Evolutionary conservation across 768 basidiomycete genomes (phyloP), one percentile per base, ranked within the genome.

Genomic region (Psilocybe cyanescens): DNA sequence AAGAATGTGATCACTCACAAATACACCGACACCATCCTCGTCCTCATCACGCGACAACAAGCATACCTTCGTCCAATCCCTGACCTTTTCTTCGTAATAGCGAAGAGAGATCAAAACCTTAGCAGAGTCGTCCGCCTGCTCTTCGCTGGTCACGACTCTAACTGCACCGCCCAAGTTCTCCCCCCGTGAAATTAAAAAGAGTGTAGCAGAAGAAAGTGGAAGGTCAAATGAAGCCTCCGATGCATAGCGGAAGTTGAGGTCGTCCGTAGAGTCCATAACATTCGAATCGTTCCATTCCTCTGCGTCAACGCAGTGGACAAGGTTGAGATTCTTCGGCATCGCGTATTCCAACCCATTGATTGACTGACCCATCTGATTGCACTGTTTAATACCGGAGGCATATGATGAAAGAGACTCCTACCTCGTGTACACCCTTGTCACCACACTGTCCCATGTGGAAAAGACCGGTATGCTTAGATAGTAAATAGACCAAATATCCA

Each of bases 21-120:
- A 76, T 35, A 79, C 68, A 3, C 78, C 77, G 50, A 77, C 69
- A 29, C 78, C 78, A 14, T 70, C 67, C 49, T 74, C 69, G 8
- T 67, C 71, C 1, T 67, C 67, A 0, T 58, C 60, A 8, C 70
- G 68, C 8, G 48, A 62, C 14, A 75, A 35, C 33, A 64, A 54
- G 60, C 78, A 79, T 2, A 68, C 74, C 45, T 72, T 69, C 2
- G 70, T 60, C 30, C 51, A 45, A 28, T 72, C 68, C 9, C 70
- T 61, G n/a, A 62, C 50, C 19, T 69, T 51, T 45, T 70, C 52
- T 3, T 58, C 44, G 41, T 62, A 62, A 57, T 75, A 75, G n/a
- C 55, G 59, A 3, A 71, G 71, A 12, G 53, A 53, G n/a, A 77
- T 66, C 4, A 63, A 50, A 37, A 78, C 69, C 14, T 57, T 65